Evolutionary conservation across 2,329 filamentous ascomycete species (phyloP).

Genomic region (Arthrinium phaeospermum): DNA sequence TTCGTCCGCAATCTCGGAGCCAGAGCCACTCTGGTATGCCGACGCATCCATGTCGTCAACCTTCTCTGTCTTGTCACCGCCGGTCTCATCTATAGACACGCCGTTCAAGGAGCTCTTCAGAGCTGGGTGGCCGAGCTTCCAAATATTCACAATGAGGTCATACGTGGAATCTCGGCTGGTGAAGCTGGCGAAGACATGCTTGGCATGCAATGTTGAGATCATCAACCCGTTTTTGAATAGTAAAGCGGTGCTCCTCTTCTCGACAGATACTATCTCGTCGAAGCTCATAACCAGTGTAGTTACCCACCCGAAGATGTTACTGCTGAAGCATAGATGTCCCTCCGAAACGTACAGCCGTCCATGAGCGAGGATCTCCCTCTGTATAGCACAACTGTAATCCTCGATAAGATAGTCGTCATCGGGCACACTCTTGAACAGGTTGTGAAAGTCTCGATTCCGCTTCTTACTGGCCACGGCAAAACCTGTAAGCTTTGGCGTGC

Average conservation of each 20-base stretch:
- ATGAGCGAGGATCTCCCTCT: conserved; percentile 93
- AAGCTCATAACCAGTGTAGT: conserved; percentile 98
- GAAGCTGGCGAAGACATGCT: conserved; percentile 95
- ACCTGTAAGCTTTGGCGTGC: conserved; percentile 81
- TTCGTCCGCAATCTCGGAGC: conserved; percentile 62
- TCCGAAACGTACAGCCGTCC: conserved; percentile 96
- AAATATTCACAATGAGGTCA: conserved; percentile 95
- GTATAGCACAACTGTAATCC: conserved; percentile 95
- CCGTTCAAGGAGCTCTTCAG: conserved; percentile 91
- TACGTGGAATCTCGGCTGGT: conserved; percentile 95
- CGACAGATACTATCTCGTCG: conserved; percentile 94
- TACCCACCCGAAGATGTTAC: conserved; percentile 98
- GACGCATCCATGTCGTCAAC: conserved; percentile 57
- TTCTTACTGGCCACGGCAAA: conserved; percentile 97
- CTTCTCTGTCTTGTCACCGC: conserved; percentile 92
- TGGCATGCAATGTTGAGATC: conserved; percentile 93
- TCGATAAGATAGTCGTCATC: conserved; percentile 98
- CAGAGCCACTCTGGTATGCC: conserved; percentile 60
- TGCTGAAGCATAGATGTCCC: conserved; percentile 97
- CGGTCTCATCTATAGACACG: conserved; percentile 78
- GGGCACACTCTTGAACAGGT: conserved; percentile 92
- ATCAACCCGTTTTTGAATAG: conserved; percentile 97
- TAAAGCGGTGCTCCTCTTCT: conserved; percentile 94
- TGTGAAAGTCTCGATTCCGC: conserved; percentile 93
- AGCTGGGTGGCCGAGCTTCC: conserved; percentile 95